Evolutionary conservation across 2,329 filamentous ascomycete species (phyloP).

Genomic region (Colletotrichum liriopes): DNA sequence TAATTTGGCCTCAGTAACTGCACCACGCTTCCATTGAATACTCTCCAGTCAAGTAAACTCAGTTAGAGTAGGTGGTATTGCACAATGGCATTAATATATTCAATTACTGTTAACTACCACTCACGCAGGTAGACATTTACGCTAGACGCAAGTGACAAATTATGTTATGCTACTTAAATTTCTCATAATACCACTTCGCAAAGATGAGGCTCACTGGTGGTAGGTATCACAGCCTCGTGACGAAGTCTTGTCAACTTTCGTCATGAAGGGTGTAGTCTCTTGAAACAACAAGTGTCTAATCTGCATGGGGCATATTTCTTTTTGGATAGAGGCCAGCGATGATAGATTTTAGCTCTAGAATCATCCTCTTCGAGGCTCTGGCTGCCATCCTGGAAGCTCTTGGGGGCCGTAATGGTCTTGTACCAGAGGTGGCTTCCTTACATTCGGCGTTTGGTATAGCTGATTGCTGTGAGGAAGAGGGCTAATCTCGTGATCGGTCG

Average conservation of each 20-base stretch:
- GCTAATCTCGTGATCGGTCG: neutral
- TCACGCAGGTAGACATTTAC: no score
- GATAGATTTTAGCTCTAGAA: neutral
- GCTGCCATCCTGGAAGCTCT: conserved; percentile 5
- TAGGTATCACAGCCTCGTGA: no score
- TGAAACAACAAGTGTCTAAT: neutral
- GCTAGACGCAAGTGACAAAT: no score
- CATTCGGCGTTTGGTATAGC: neutral
- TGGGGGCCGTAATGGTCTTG: neutral
- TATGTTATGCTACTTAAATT: no score
- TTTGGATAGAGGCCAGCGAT: neutral
- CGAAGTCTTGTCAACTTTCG: neutral
- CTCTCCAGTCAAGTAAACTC: no score
- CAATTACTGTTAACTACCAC: no score
- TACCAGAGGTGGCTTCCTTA: neutral
- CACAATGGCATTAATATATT: no score
- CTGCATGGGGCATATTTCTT: neutral
- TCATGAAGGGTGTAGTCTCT: neutral
- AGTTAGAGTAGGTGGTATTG: no score
- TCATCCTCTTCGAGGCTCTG: neutral
- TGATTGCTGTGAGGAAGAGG: neutral
- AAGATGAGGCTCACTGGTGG: no score
- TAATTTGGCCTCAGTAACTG: no score
- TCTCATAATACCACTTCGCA: no score
- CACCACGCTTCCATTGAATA: no score